These are phyloP conservation scores for Ustilago nuda DNA, from an alignment of 1,284 basidiomycete species.

Conservation along the genomic window DNA sequence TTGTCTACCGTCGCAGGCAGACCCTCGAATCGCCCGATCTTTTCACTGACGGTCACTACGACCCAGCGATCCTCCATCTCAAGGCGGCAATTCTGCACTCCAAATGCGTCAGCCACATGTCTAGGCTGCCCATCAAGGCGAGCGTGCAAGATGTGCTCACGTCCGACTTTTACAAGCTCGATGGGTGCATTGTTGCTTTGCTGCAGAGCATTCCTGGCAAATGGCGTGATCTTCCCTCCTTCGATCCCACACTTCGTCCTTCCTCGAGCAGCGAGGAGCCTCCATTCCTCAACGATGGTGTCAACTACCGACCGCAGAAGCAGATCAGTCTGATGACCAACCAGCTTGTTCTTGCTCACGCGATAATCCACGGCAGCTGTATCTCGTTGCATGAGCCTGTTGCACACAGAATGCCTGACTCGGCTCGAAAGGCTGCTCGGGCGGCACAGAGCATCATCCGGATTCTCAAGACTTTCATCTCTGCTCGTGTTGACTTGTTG, in stretches of 20 bases:
- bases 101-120: constrained; percentile 49
- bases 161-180: constrained; percentile 43
- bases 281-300: constrained; percentile 40
- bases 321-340: constrained; percentile 50
- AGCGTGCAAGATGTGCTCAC: constrained; percentile 41
- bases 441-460: constrained; percentile 48
- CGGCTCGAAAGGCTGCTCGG: constrained; percentile 34
- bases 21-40: constrained; percentile 53
- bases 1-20: constrained; percentile 42
- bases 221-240: constrained; percentile 38
- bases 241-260: constrained; percentile 34
- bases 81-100: constrained; percentile 53
- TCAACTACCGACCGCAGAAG: constrained; percentile 44
- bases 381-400: constrained; percentile 56
- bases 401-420: constrained; percentile 39
- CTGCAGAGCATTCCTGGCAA: constrained; percentile 42
- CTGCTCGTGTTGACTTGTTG: constrained; percentile 41
- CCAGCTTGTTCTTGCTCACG: constrained; percentile 47
- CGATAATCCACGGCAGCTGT: constrained; percentile 41
- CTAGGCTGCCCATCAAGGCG: constrained; percentile 39
- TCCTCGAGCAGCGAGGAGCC: constrained; percentile 27
- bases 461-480: constrained; percentile 50
- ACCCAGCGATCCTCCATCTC: constrained; percentile 46
- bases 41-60: constrained; percentile 48
- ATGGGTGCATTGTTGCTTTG: constrained; percentile 30